Percentiles rank a stretch among this genome's conserved stretches.
Evolutionary conservation across 208 protist genomes (phyloP).

Genomic region (Wallacemonas collosoma): DNA sequence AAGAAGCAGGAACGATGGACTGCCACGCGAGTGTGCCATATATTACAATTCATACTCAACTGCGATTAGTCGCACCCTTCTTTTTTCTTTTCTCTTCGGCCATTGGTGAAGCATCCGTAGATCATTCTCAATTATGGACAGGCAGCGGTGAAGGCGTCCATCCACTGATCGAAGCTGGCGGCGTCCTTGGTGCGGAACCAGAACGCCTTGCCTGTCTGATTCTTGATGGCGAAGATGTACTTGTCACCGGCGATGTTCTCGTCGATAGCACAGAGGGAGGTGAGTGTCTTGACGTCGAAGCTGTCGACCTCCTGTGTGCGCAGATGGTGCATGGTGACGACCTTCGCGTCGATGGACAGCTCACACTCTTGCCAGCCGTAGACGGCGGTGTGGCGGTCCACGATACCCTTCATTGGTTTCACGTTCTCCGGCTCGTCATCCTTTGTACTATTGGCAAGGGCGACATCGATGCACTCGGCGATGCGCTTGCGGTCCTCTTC

Average conservation of each 20-base stretch:
- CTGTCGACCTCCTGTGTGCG: conserved; percentile 44
- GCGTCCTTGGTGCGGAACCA: conserved; percentile 70
- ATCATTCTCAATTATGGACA: conserved; percentile 27
- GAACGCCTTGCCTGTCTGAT: conserved; percentile 78
- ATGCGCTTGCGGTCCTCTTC: conserved; percentile 61
- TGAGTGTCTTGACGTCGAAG: conserved; percentile 58
- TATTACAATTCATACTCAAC: background rate
- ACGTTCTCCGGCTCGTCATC: conserved; percentile 41
- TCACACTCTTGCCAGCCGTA: conserved; percentile 82
- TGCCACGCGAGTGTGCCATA: background rate
- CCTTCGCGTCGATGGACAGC: conserved; percentile 50
- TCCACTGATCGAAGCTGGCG: conserved; percentile 60
- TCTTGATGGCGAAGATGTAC: conserved; percentile 87
- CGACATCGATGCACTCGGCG: conserved; percentile 53
- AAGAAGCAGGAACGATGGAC: background rate
- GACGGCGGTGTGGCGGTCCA: conserved; percentile 76
- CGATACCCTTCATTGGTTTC: conserved; percentile 37
- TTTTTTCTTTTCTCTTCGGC: background rate
- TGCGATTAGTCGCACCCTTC: background rate
- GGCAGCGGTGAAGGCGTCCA: conserved; percentile 61
- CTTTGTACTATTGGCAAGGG: conserved; percentile 40
- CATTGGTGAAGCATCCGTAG: background rate
- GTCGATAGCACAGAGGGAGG: conserved; percentile 87
- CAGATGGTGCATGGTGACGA: conserved; percentile 47
- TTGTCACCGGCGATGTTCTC: conserved; percentile 64